Conservation (phyloP, 768 basidiomycete species). For the Rhodosporidiobolus odoratus region DNA sequence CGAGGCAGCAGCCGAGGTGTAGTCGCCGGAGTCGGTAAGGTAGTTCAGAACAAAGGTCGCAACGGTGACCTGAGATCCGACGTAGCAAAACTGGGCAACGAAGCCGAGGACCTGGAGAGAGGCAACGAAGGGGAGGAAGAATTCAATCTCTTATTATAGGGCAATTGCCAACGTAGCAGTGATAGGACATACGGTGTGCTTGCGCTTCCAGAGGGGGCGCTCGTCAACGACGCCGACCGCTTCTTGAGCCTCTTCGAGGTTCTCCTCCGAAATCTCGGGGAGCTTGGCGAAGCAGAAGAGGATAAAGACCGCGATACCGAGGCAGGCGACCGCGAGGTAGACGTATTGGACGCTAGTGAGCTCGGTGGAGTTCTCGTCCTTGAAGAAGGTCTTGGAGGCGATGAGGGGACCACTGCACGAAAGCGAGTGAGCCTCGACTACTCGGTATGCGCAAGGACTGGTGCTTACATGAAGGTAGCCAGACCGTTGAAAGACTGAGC, state of each 20-base stretch:
- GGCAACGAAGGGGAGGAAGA: not conserved
- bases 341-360: conserved; percentile 21
- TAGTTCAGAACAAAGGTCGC: conserved; percentile 43
- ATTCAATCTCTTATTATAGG: too few species aligned
- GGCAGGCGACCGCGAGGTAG: conserved; percentile 42
- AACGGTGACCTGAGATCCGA: conserved; percentile 46
- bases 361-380: conserved; percentile 4
- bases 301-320: conserved; percentile 40
- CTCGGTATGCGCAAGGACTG: too few species aligned
- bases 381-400: conserved; percentile 69
- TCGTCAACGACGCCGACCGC: conserved; percentile 23
- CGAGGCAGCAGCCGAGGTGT: conserved; percentile 34
- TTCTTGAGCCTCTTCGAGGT: conserved; percentile 28
- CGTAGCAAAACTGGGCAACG: conserved; percentile 40
- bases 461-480: conserved; percentile 60
- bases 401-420: conserved; percentile 69
- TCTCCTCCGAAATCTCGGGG: conserved; percentile 42
- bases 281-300: conserved; percentile 39
- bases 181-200: conserved; percentile 25
- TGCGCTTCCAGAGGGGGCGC: conserved; percentile 34
- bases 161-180: too few species aligned
- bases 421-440: too few species aligned
- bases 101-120: conserved; percentile 38
- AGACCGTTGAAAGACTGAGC: conserved; percentile 71
- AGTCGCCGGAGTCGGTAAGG: conserved; percentile 34